A percentile compares a stretch with the other conserved stretches of the same genome.
phyloP scores from a whole-genome alignment of 1,284 basidiomycete species.

The Cerioporus squamosus region DNA sequence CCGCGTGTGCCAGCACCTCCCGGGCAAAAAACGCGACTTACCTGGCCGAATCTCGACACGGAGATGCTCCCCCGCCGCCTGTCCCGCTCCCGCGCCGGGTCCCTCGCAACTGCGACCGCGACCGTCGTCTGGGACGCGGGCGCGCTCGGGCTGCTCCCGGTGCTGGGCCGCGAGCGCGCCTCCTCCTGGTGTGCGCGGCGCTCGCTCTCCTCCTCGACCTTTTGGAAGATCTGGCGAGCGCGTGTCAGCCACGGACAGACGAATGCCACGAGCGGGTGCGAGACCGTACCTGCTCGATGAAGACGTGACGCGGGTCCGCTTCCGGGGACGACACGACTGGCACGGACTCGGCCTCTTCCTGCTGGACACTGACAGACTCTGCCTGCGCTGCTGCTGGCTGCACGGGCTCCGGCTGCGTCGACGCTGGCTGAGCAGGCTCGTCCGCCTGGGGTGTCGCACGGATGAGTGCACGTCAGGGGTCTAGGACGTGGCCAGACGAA shows the following conservation, averaged over 20 bases:
- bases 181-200: constrained; percentile 26
- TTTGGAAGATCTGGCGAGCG: constrained; percentile 30
- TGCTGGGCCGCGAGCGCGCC: constrained; percentile 11
- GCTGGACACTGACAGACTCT: too few relatives aligned
- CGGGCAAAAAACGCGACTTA: not conserved
- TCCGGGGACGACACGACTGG: too few relatives aligned
- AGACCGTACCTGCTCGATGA: too few relatives aligned
- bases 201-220: constrained; percentile 31
- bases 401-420: too few relatives aligned
- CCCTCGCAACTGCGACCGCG: not conserved
- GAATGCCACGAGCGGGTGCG: too few relatives aligned
- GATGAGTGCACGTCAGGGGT: too few relatives aligned
- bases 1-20: not conserved
- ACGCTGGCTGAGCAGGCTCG: too few relatives aligned
- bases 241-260: not conserved
- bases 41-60: constrained; percentile 32
- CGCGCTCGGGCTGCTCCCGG: not conserved
- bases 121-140: not conserved
- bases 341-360: too few relatives aligned
- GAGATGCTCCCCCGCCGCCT: constrained; percentile 31
- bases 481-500: too few relatives aligned
- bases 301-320: too few relatives aligned
- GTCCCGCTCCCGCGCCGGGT: constrained; percentile 9
- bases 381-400: too few relatives aligned
- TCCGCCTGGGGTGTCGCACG: too few relatives aligned